These are phyloP conservation scores for Cadophora sp. DNA, from an alignment of 2,329 filamentous ascomycete genomes.

Conservation along the genomic window DNA sequence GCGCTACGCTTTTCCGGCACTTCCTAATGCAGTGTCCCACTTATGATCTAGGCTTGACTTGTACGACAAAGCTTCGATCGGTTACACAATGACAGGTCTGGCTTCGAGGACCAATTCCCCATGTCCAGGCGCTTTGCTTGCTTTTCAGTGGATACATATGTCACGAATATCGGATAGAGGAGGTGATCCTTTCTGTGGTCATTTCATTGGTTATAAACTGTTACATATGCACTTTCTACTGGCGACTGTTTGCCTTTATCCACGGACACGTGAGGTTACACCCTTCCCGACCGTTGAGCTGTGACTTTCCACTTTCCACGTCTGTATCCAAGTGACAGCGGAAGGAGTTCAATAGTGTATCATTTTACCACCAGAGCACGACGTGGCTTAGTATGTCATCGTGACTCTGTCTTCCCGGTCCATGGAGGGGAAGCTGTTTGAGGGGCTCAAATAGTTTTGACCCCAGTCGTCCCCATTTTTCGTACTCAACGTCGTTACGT, in stretches of 20 bases:
- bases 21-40: background rate
- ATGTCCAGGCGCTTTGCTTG: slow-evolving; percentile 11
- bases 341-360: background rate
- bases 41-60: slow-evolving; percentile 12
- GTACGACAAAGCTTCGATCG: background rate
- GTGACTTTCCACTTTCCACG: background rate
- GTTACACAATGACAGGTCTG: slow-evolving; percentile 11
- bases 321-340: background rate
- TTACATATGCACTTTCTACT: slow-evolving; percentile 7
- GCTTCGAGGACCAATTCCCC: background rate
- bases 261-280: background rate
- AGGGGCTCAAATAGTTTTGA: slow-evolving; percentile 13
- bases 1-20: slow-evolving; percentile 16
- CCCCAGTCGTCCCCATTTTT: slow-evolving; percentile 8
- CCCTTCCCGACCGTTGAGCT: background rate
- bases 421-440: background rate
- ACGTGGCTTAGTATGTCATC: background rate
- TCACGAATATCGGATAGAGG: background rate
- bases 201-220: background rate
- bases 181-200: background rate
- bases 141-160: background rate
- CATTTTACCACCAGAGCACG: background rate
- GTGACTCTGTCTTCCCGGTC: background rate
- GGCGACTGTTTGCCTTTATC: background rate
- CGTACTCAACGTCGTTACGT: slow-evolving; percentile 6